phyloP scores from a whole-genome alignment of 805 yeast species.

The Ogataea kodamae region DNA sequence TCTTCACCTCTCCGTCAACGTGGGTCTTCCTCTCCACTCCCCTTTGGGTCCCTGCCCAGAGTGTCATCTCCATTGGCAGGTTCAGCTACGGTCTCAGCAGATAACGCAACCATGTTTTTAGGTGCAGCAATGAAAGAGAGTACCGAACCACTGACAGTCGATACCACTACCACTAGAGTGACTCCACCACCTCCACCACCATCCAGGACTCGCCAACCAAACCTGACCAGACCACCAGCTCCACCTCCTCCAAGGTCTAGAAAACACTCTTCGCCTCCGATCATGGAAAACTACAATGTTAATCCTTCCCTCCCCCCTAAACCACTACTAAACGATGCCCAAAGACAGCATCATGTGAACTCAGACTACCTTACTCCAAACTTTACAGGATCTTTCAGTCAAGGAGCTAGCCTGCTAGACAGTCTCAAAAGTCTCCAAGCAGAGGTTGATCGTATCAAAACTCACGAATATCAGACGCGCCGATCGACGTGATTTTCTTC shows the following conservation, averaged over 20 bases:
- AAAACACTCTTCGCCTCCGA: conserved; percentile 25
- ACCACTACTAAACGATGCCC: conserved; percentile 28
- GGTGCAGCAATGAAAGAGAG: conserved; percentile 23
- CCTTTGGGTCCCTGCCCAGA: conserved; percentile 14
- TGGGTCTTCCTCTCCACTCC: conserved; percentile 24
- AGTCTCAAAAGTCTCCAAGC: conserved; percentile 65
- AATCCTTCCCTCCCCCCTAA: conserved; percentile 32
- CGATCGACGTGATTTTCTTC: conserved; percentile 7
- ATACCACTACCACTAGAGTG: conserved; percentile 16
- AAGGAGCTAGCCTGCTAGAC: conserved; percentile 48
- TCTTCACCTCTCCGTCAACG: conserved; percentile 18
- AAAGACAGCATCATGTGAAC: conserved; percentile 28
- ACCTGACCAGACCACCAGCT: conserved; percentile 26
- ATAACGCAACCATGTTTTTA: conserved; percentile 21
- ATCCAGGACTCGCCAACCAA: conserved; percentile 12
- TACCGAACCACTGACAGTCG: conserved; percentile 5
- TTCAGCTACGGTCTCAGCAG: conserved; percentile 14
- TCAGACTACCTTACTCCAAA: conserved; percentile 13
- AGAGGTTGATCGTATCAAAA: conserved; percentile 58
- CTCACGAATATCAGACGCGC: conserved; percentile 14
- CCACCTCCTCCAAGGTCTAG: conserved; percentile 33
- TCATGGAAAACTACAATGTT: conserved; percentile 7
- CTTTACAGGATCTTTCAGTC: conserved; percentile 12
- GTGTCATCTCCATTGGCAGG: conserved; percentile 25
- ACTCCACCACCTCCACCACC: conserved; percentile 32